Conservation (phyloP, 345 rosid genomes). For the Camelina hispida region DNA sequence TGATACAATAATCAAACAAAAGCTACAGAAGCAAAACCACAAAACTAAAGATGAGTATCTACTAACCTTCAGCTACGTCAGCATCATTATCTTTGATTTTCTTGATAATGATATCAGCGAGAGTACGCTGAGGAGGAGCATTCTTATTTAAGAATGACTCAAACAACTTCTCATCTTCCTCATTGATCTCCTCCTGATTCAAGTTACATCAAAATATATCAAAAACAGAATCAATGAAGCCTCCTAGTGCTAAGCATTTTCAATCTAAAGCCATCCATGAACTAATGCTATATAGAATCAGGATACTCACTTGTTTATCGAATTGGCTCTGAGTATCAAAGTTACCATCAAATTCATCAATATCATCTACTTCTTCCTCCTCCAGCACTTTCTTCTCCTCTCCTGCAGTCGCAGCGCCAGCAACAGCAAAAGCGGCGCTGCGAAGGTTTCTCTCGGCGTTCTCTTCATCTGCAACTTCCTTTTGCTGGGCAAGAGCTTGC, state of each 20-base stretch:
- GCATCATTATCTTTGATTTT: constrained; percentile 69
- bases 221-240: constrained; percentile 2
- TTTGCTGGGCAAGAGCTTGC: constrained; percentile 82
- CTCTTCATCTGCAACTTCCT: constrained; percentile 74
- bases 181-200: constrained; percentile 71
- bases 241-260: not conserved
- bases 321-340: constrained; percentile 64
- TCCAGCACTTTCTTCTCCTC: constrained; percentile 46
- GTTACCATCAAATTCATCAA: constrained; percentile 69
- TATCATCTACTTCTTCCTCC: constrained; percentile 67
- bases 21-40: not conserved
- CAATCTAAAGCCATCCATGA: not conserved
- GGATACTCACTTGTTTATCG: constrained; percentile 56
- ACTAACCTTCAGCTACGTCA: constrained; percentile 64
- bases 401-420: constrained; percentile 46
- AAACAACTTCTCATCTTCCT: constrained; percentile 80
- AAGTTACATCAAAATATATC: not conserved
- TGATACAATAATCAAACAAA: not conserved
- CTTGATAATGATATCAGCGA: constrained; percentile 73
- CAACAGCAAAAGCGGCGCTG: constrained; percentile 43
- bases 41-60: not conserved
- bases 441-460: constrained; percentile 49
- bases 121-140: constrained; percentile 71
- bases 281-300: not conserved
- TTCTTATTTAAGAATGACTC: constrained; percentile 79